These are phyloP conservation scores for Salvia rosmarinus DNA, from an alignment of 257 asterid genomes.

Conservation along the genomic window DNA sequence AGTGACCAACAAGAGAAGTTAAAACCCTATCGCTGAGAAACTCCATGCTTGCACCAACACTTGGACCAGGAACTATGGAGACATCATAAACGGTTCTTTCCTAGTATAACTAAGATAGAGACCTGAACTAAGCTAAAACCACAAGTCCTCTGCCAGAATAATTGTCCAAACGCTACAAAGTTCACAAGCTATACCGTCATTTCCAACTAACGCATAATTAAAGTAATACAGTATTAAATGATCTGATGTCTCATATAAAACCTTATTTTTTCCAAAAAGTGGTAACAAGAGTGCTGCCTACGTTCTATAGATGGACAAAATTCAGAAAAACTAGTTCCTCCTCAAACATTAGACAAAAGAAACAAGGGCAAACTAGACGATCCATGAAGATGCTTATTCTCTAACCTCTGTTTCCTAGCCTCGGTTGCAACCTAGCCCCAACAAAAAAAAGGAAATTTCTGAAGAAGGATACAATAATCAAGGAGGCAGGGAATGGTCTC, in stretches of 20 bases:
- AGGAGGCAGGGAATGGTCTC: neutral
- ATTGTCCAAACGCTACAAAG: slow-evolving; percentile 5
- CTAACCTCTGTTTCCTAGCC: neutral
- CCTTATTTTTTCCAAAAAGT: neutral
- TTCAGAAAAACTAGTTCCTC: neutral
- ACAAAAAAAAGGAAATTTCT: neutral
- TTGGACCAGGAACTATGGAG: slow-evolving; percentile 10
- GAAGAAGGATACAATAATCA: neutral
- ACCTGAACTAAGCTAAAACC: neutral
- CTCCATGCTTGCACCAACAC: slow-evolving; percentile 18
- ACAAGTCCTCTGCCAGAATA: slow-evolving; percentile 2
- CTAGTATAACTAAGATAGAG: neutral
- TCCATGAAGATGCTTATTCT: neutral
- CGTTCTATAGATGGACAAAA: neutral
- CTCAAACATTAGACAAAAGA: neutral
- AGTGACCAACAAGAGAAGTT: slow-evolving; percentile 8
- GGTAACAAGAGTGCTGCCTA: neutral
- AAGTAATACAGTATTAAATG: neutral
- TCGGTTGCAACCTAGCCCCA: too few species aligned
- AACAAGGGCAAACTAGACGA: neutral
- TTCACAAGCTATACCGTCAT: neutral
- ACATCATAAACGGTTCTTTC: slow-evolving; percentile 15
- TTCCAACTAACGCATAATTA: neutral
- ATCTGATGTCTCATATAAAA: neutral
- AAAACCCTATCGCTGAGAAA: neutral